Base-by-base conservation (phyloP, 2,329 filamentous ascomycete genomes). In the Ampelomyces quisqualis region DNA sequence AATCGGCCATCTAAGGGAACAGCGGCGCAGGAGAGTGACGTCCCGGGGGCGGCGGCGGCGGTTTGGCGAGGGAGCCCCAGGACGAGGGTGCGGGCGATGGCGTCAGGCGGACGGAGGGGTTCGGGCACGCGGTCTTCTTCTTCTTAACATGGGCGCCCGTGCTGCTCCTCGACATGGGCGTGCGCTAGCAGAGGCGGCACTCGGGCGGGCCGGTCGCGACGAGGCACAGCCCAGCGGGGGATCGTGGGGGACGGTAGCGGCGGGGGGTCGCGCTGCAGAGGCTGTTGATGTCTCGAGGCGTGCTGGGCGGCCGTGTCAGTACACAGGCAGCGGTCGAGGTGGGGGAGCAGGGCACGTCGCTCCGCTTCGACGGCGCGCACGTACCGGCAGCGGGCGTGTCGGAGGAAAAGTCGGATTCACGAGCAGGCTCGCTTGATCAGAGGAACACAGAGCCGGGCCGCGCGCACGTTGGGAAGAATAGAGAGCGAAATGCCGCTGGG, bases 1-100 rank as follows among this genome's bases (percentile, higher is more conserved):
- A 72, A 81, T 85, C 80, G 73, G 82, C 81, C 80, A 84, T 82
- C 76, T 80, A 82, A 77, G 67, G 69, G 52, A 55, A 50, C 52
- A 43, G 56, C 53, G 46, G 49, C 51, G 52, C 44, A 41, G 47
- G 45, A 38, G 47, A 38, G 37, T 37, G 49, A 49, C 36, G 45
- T 41, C 53, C 55, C 60, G 64, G 59, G 57, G 58, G 58, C 54
- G 49, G 57, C 53, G 47, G 57, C 53, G 51, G 54, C 46, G 57
- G 55, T 55, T 48, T 53, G 43, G 44, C 49, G 46, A 47, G 45
- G 40, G 49, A 41, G 57, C 52, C 53, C 49, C 47, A 59, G 45
- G 52, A 48, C 41, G 57, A 34, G 51, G 43, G 38, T 38, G 51
- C 45, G 35, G 44, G 48, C 34, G 51, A 39, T 45, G 38, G 45